Percentiles rank a stretch among this genome's conserved stretches.
These are phyloP conservation scores for Hypocrella siamensis DNA, from an alignment of 2,329 filamentous ascomycete genomes.

Conservation along the genomic window DNA sequence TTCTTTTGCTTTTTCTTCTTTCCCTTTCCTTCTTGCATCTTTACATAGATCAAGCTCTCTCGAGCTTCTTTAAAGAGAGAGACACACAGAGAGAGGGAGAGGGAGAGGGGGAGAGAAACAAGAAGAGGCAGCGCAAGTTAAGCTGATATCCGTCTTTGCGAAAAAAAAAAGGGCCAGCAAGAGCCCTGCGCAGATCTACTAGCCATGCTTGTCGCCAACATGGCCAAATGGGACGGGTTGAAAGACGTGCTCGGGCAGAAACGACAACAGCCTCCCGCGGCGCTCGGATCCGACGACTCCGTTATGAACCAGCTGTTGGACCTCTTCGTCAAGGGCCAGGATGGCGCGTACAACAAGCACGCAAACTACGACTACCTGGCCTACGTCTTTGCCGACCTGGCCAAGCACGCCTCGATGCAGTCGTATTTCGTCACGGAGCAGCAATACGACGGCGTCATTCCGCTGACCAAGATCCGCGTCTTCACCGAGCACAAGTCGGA, in stretches of 20 bases:
- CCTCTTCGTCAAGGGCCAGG: constrained; percentile 85
- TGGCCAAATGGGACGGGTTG: constrained; percentile 65
- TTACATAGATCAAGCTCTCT: no score
- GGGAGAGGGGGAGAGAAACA: no score
- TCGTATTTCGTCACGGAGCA: constrained; percentile 61
- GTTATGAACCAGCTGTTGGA: constrained; percentile 87
- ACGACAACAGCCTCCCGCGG: constrained; percentile 51
- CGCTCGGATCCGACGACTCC: constrained; percentile 54
- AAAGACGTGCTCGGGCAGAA: constrained; percentile 52
- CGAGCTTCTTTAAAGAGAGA: no score
- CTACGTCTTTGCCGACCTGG: constrained; percentile 86
- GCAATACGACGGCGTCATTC: constrained; percentile 68
- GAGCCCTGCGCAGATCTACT: constrained; percentile 75
- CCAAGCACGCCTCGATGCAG: constrained; percentile 62
- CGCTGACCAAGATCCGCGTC: constrained; percentile 79
- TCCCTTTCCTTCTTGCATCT: not conserved
- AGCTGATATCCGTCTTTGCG: no score
- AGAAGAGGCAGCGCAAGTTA: no score
- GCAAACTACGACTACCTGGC: constrained; percentile 87
- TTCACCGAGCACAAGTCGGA: constrained; percentile 83
- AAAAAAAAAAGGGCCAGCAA: constrained; percentile 47
- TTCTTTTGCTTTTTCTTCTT: not conserved
- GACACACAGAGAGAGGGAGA: no score
- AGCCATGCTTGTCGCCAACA: constrained; percentile 85
- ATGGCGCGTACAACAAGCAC: constrained; percentile 65